A percentile compares a stretch with the other conserved stretches of the same genome.
These are phyloP conservation scores for Wickerhamiella cacticola DNA, from an alignment of 805 yeast genomes.

Conservation along the genomic window DNA sequence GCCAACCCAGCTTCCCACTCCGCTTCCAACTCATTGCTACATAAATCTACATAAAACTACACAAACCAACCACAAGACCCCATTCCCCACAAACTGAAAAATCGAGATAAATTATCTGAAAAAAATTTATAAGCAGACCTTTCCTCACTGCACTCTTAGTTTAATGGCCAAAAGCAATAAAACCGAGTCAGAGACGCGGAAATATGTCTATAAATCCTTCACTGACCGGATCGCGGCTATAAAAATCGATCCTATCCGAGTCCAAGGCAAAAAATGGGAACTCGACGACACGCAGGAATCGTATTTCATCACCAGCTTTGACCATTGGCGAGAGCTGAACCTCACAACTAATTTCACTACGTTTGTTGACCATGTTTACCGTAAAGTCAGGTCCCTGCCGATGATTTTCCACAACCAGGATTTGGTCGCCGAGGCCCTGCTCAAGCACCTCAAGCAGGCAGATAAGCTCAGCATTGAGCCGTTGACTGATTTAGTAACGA, in stretches of 20 bases:
- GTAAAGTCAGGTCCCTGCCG: slow-evolving; percentile 56
- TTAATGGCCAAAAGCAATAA: background rate
- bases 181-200: slow-evolving; percentile 14
- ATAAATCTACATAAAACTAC: too few relatives aligned
- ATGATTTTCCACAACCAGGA: slow-evolving; percentile 63
- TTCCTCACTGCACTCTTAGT: background rate
- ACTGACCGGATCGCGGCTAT: slow-evolving; percentile 73
- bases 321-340: slow-evolving; percentile 83
- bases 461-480: slow-evolving; percentile 73
- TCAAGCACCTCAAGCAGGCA: slow-evolving; percentile 37
- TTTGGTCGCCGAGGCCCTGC: slow-evolving; percentile 44
- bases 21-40: too few relatives aligned
- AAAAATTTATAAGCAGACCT: slow-evolving; percentile 9
- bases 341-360: slow-evolving; percentile 58
- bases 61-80: too few relatives aligned
- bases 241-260: slow-evolving; percentile 58
- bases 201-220: slow-evolving; percentile 48
- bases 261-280: slow-evolving; percentile 22
- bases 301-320: slow-evolving; percentile 64
- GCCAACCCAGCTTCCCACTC: too few relatives aligned
- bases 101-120: too few relatives aligned
- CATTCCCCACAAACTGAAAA: too few relatives aligned
- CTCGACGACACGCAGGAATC: slow-evolving; percentile 35
- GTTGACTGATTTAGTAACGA: slow-evolving; percentile 63
- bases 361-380: slow-evolving; percentile 45